Percentiles rank a stretch among this genome's conserved stretches.
phyloP scores from a whole-genome alignment of 108 stramenopile species.

The Hondaea fermentalgiana region DNA sequence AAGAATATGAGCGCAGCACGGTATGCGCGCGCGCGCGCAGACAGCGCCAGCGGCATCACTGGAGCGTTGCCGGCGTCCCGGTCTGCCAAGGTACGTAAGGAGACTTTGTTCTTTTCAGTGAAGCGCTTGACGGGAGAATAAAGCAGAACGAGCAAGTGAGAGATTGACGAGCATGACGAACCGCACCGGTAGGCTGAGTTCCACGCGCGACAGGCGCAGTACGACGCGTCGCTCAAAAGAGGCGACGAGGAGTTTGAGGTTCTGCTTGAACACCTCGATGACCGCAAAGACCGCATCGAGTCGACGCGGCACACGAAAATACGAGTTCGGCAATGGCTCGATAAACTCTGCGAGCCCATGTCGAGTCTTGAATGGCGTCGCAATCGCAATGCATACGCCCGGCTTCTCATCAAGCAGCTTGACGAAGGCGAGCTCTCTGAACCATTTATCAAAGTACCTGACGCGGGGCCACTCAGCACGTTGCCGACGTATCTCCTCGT shows the following conservation, averaged over 20 bases:
- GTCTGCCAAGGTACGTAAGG: too few species aligned
- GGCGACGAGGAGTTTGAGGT: neutral
- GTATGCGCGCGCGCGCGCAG: too few species aligned
- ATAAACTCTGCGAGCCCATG: slow-evolving; percentile 10
- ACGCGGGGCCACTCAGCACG: neutral
- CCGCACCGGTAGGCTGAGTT: too few species aligned
- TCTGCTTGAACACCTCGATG: neutral
- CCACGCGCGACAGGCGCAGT: neutral
- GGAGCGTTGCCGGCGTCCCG: too few species aligned
- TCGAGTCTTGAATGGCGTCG: neutral
- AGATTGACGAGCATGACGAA: too few species aligned
- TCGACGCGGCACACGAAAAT: slow-evolving; percentile 9
- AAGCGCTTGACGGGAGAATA: too few species aligned
- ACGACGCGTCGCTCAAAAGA: neutral
- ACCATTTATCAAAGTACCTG: neutral
- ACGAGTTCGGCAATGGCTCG: neutral
- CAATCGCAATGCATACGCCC: neutral
- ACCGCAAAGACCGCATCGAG: neutral
- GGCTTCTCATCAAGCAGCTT: neutral
- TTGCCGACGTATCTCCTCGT: neutral
- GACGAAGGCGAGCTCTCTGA: neutral
- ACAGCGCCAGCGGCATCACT: too few species aligned
- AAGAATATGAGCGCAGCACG: too few species aligned
- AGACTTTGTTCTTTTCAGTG: too few species aligned
- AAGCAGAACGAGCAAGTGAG: too few species aligned